Evolutionary conservation across 257 asterid genomes (phyloP).

Genomic region (Capsicum pubescens): DNA sequence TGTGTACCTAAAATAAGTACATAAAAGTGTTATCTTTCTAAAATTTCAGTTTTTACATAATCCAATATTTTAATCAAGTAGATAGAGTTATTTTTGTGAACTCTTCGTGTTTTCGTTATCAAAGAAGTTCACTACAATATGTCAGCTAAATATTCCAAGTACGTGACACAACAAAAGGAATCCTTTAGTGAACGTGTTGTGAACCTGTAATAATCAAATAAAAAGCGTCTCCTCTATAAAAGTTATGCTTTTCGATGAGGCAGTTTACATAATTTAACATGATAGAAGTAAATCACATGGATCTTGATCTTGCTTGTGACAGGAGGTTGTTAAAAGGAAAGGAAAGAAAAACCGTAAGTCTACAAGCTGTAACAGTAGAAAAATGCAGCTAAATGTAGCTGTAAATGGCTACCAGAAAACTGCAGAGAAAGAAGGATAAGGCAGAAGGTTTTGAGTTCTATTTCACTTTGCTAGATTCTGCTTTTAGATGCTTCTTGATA

Average conservation of each 20-base stretch:
- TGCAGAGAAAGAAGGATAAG: too few species aligned
- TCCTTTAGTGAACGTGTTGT: background rate
- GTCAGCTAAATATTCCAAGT: background rate
- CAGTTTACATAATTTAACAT: background rate
- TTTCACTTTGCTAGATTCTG: too few species aligned
- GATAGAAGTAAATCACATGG: constrained; percentile 7
- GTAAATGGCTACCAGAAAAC: too few species aligned
- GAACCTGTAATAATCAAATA: background rate
- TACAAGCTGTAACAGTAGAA: too few species aligned
- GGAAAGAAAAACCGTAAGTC: too few species aligned
- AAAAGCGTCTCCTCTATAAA: background rate
- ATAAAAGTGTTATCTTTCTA: background rate
- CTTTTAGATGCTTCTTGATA: too few species aligned
- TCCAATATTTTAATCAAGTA: background rate
- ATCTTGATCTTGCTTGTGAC: background rate
- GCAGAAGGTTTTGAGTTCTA: too few species aligned
- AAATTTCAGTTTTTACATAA: background rate
- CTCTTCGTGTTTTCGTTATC: background rate
- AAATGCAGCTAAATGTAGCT: too few species aligned
- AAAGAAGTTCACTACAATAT: background rate
- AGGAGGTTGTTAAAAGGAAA: too few species aligned
- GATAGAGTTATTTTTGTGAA: background rate
- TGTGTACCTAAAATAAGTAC: background rate
- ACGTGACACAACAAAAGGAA: background rate
- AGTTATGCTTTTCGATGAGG: background rate